phyloP scores from a whole-genome alignment of 2,329 filamentous ascomycete species.

The Xylaria hypoxylon region DNA sequence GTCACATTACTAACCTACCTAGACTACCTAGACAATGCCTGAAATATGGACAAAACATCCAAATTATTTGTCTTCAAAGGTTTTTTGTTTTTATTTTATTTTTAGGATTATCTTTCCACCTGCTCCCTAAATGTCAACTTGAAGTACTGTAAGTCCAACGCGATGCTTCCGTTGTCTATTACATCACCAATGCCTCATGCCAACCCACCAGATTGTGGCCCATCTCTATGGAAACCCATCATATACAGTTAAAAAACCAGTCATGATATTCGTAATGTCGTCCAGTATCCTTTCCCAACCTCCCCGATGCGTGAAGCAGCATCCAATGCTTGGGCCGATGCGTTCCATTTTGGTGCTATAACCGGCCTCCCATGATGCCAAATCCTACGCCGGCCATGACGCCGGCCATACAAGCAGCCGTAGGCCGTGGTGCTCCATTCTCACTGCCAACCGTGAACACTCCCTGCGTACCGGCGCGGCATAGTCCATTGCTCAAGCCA shows the following conservation, averaged over 20 bases:
- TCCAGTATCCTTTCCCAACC: slow-evolving; percentile 11
- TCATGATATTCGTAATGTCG: slow-evolving; percentile 39
- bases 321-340: not conserved
- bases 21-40: no score
- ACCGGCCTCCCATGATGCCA: slow-evolving; percentile 47
- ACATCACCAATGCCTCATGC: not conserved
- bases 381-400: slow-evolving; percentile 50
- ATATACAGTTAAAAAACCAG: slow-evolving; percentile 19
- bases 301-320: not conserved
- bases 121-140: not conserved
- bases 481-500: slow-evolving; percentile 56
- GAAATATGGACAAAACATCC: no score
- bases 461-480: slow-evolving; percentile 49
- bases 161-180: slow-evolving; percentile 16
- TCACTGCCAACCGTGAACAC: slow-evolving; percentile 47
- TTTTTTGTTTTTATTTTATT: not conserved
- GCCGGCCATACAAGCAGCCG: slow-evolving; percentile 47
- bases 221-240: slow-evolving; percentile 20
- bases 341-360: slow-evolving; percentile 33
- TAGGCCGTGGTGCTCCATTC: slow-evolving; percentile 46
- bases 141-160: slow-evolving; percentile 1
- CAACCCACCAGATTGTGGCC: not conserved
- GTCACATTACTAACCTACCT: no score
- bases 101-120: not conserved
- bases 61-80: not conserved